A percentile compares a stretch with the other conserved stretches of the same genome.
phyloP scores from a whole-genome alignment of 441 rosid genomes.

The Kokia cookei region DNA sequence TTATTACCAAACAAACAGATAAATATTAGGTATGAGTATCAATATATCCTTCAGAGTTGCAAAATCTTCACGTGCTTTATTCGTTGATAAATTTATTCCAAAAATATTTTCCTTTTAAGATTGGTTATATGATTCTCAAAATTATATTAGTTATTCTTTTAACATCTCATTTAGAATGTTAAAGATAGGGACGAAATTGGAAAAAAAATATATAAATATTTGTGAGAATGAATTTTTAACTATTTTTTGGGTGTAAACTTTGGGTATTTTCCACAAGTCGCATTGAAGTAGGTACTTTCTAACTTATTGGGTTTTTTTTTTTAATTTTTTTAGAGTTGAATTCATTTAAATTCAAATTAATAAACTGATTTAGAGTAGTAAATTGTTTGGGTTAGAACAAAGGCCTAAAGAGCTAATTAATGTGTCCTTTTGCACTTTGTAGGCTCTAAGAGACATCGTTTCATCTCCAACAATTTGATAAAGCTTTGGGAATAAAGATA shows the following conservation, averaged over 20 bases:
- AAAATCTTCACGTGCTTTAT: not conserved
- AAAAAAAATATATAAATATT: no score
- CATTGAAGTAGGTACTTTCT: no score
- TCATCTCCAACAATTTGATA: not conserved
- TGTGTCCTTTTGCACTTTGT: not conserved
- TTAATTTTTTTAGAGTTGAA: not conserved
- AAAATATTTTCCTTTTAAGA: no score
- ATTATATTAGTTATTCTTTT: no score
- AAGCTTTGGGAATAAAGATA: not conserved
- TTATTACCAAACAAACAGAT: not conserved
- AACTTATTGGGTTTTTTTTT: not conserved
- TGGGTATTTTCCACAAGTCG: no score
- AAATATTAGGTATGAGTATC: not conserved
- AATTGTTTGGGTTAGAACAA: not conserved
- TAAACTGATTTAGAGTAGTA: not conserved
- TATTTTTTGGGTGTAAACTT: no score
- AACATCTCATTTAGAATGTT: no score
- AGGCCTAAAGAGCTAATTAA: not conserved
- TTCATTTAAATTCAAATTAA: no score
- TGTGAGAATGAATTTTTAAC: no score
- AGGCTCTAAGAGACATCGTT: not conserved
- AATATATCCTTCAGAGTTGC: not conserved
- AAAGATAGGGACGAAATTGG: no score
- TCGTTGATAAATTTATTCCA: not conserved
- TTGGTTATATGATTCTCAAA: no score